Conservation (phyloP, 257 asterid genomes). For the Petrea volubilis region DNA sequence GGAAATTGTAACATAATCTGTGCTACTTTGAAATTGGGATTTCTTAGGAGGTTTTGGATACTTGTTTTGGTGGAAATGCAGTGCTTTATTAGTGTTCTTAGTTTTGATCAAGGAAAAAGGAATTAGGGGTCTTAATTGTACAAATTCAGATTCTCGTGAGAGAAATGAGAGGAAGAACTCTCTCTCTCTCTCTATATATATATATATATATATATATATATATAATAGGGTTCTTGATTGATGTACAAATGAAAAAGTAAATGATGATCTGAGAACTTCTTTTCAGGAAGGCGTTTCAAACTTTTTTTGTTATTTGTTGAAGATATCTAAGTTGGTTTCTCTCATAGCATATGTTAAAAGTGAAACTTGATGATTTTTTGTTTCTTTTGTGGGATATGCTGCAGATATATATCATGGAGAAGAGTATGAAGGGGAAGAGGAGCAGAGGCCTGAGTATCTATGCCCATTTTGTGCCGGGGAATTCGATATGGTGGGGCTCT, state of each 20-base stretch:
- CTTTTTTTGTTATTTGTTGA: background rate
- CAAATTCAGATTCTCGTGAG: background rate
- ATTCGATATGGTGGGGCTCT: constrained; percentile 82
- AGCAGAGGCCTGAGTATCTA: constrained; percentile 58
- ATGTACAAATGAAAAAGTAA: background rate
- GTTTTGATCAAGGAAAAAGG: too few species aligned
- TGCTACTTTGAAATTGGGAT: background rate
- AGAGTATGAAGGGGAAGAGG: constrained; percentile 67
- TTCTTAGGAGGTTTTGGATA: background rate
- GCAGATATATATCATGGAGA: constrained; percentile 63
- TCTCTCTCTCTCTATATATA: too few species aligned
- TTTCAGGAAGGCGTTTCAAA: background rate
- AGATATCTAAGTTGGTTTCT: background rate
- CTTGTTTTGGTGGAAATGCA: constrained; percentile 6
- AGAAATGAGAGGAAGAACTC: background rate
- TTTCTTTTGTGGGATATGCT: constrained; percentile 13
- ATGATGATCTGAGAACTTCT: background rate
- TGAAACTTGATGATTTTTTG: background rate
- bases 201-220: too few species aligned
- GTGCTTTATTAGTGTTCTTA: constrained; percentile 3
- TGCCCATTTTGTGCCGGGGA: constrained; percentile 91
- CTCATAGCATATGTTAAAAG: background rate
- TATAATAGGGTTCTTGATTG: background rate
- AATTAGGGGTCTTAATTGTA: background rate
- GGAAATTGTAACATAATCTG: background rate